phyloP scores from a whole-genome alignment of 306 rosid genomes.

The Corylus avellana region DNA sequence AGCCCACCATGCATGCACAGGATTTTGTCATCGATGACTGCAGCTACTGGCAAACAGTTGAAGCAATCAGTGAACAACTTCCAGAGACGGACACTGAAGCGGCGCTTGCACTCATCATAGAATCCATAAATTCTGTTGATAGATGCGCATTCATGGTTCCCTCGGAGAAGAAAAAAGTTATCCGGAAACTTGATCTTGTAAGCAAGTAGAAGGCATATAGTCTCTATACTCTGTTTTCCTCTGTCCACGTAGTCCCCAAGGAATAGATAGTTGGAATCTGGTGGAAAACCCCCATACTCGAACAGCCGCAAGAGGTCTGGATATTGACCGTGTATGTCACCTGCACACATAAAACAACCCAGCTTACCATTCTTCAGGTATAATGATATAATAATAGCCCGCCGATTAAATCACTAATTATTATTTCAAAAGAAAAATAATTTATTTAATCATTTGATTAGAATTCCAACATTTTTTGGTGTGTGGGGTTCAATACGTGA shows the following conservation, averaged over 20 bases:
- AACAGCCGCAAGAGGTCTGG: conserved; percentile 79
- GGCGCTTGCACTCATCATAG: conserved; percentile 83
- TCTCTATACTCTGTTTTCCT: conserved; percentile 90
- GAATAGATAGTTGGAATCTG: conserved; percentile 72
- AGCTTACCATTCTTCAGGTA: neutral
- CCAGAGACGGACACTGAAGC: conserved; percentile 87
- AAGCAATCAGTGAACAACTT: conserved; percentile 80
- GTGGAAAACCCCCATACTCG: conserved; percentile 86
- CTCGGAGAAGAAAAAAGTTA: conserved; percentile 80
- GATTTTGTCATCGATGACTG: conserved; percentile 80
- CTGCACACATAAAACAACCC: conserved; percentile 26
- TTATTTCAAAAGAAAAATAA: neutral
- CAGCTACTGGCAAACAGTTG: conserved; percentile 83
- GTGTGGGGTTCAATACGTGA: too few species aligned
- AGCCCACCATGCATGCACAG: conserved; percentile 94
- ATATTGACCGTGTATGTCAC: conserved; percentile 94
- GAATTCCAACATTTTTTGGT: too few species aligned
- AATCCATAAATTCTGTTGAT: conserved; percentile 88
- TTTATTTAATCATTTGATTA: neutral
- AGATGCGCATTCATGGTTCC: conserved; percentile 92
- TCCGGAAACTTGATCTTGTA: conserved; percentile 81
- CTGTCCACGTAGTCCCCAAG: conserved; percentile 95
- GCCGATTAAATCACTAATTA: neutral
- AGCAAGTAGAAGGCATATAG: conserved; percentile 70
- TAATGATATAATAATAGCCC: too few species aligned